Conservation (phyloP, 139 green algal species). For the Tetradesmus lagerheimii region DNA sequence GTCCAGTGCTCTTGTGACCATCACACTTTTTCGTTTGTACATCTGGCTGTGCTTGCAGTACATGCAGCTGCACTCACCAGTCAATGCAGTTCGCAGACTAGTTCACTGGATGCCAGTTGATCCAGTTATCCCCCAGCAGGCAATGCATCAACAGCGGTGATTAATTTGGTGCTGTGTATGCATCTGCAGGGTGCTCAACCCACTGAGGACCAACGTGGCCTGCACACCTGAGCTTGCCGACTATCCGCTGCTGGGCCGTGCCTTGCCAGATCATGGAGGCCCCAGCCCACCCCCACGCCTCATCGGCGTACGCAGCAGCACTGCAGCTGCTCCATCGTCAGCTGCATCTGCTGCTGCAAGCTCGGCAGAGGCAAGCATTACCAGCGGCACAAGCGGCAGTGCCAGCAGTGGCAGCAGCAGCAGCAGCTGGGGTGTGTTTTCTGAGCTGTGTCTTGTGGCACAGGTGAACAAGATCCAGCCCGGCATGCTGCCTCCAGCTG, state of each 20-base stretch:
- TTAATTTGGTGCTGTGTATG: not conserved
- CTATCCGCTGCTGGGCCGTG: not conserved
- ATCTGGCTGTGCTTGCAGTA: not conserved
- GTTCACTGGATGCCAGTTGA: too few species aligned
- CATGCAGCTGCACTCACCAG: too few species aligned
- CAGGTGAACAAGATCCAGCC: not conserved
- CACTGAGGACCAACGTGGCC: not conserved
- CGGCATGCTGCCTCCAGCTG: not conserved
- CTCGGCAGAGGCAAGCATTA: not conserved
- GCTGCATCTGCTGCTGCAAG: not conserved
- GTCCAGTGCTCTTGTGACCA: too few species aligned
- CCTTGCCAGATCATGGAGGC: not conserved
- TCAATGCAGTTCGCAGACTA: too few species aligned
- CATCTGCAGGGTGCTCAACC: constrained; percentile 13
- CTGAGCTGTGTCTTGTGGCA: not conserved
- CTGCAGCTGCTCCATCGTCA: not conserved
- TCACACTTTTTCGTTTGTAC: too few species aligned
- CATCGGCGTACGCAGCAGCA: not conserved
- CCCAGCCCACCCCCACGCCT: not conserved
- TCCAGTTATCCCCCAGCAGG: not conserved
- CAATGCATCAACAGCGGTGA: too few species aligned
- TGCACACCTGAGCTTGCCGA: not conserved
- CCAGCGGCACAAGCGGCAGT: not conserved
- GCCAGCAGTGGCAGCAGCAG: not conserved
- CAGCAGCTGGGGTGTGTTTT: not conserved